Base-by-base conservation (phyloP, 352 stramenopile species). In the Thalassiosira hispida region DNA sequence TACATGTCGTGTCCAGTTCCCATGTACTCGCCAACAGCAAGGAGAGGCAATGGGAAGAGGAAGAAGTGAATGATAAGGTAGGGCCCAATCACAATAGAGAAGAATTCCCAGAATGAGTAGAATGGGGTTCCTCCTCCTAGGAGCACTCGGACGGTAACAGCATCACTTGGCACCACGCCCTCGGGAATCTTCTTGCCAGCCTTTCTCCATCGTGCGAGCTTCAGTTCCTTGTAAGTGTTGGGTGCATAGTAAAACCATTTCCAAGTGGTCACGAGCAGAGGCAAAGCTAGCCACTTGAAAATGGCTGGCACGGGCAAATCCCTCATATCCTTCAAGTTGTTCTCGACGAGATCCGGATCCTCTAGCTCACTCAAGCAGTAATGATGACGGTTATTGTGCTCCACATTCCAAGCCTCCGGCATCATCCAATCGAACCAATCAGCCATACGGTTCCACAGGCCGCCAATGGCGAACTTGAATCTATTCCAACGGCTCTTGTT, bases 171-270 rank as follows among this genome's bases (percentile, higher is more conserved):
- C 61, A 87, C 44, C 25, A 92, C 75, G 18, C 66, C 72, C n/a
- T 82, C 65, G 2, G 90, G 89, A 38, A 92, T 77, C 31, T 79
- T 57, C 56, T 89, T 90, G 33, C 85, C 83, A n/a, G 68, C 18
- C 33, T 77, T 80, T 42, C 79, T 64, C 63, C 77, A 84, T 46
- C 84, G 79, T 9, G 77, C 84, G 12, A 92, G 59, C 60, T 93
- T 90, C n/a, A 95, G 77, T 65, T 94, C 88, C 73, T 93, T 94
- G 81, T 92, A 95, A 22, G 91, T 95, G 77, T 95, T 95, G 44
- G 89, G 85, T 29, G 85, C 79, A 70, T 95, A 95, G 66, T 95
- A 95, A 47, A 85, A 93, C 88, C 89, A 95, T 53, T 95, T 95
- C 91, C 91, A 95, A 6, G 85, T 90, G 8, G 81, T 51, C 18